Evolutionary conservation across 352 stramenopile genomes (phyloP), one percentile per base, ranked within the genome.

Genomic region (Globisporangium heterothallicum): DNA sequence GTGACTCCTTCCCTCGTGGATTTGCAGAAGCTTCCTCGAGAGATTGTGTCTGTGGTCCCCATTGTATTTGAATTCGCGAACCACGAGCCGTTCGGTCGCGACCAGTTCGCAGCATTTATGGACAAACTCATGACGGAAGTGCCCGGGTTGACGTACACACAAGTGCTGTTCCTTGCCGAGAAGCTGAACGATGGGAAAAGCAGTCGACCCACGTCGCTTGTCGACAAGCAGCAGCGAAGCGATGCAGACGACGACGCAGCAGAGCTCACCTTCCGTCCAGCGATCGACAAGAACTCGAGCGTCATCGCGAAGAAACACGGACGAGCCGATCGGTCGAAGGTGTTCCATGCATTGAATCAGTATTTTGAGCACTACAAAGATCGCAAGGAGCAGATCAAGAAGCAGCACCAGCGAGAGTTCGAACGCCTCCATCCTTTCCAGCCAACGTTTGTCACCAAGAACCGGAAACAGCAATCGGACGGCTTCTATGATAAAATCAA

Each of bases 351-450:
- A 6, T 66, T 92, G 8, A 83, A 86, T 27, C 75, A 88, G 58
- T 84, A 90, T 53, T 84, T 78, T 30, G 69, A 84, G 21, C 78
- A 88, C 51, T 90, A 92, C 53, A 64, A 72, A 12, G 64, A 81
- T 24, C 70, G 72, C 18, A 80, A 80, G 24, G 62, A 75, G 45
- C 66, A 84, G 45, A 58, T 65, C 13, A 53, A 57, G 35, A 79
- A 78, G 42, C 74, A 87, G 57, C 64, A 76, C 2, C 63, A 81
- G 49, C 70, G 71, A 12, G 77, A 88, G 48, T 84, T 85, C 26
- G 65, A 64, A 9, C 71, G 75, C 40, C 25, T 65, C 7, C 77
- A 87, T 42, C 77, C 80, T 21, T 92, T 89, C 53, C 73, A 81
- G 21, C 80, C 80, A 18, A 83, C 59, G 16, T 49, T 86, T 3